Evolutionary conservation across 768 basidiomycete genomes (phyloP), one percentile per base, ranked within the genome.

Genomic region (Leucogyrophana mollusca): DNA sequence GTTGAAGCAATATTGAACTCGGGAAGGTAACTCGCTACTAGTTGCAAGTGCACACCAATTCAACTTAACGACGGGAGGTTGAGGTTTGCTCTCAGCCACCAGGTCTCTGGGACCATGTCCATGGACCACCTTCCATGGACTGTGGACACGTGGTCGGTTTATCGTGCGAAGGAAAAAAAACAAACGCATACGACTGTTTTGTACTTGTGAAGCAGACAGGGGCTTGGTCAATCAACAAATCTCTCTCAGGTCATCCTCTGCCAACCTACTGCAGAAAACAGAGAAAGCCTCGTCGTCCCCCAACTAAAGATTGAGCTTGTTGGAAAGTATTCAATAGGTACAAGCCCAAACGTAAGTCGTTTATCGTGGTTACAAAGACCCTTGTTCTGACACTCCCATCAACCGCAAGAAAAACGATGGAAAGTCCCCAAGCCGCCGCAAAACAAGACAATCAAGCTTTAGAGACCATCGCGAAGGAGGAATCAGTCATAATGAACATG

Each of bases 141-240:
- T 7, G 11, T 18, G 10, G 24, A 46, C 62, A 65, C 63, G 62
- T 64, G 62, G 40, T 47, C 50, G 43, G 39, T 61, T 64, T 61
- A 64, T 64, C 58, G 63, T 45, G 58, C 60, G 35, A 37, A 37
- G 35, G 35, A 37, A 21, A 37, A n/a, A 37, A 37, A 37, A 37
- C n/a, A 37, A 37, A 21, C n/a, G 20, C 35, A 37, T 37, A 37
- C n/a, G n/a, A n/a, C 35, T 16, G 35, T 64, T 64, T 64, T 64
- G 65, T 60, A 64, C 61, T 56, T 62, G 64, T 60, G 57, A 47
- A 53, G 56, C 63, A 56, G 62, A 65, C 62, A 64, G 62, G 62
- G 62, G 62, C 62, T 64, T 61, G 58, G 64, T 66, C 62, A 66
- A 65, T 65, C 63, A 51, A 65, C 62, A 44, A 58, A 61, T 56